Evolutionary conservation across 2,329 filamentous ascomycete genomes (phyloP).

Genomic region (Stemphylium lycopersici): DNA sequence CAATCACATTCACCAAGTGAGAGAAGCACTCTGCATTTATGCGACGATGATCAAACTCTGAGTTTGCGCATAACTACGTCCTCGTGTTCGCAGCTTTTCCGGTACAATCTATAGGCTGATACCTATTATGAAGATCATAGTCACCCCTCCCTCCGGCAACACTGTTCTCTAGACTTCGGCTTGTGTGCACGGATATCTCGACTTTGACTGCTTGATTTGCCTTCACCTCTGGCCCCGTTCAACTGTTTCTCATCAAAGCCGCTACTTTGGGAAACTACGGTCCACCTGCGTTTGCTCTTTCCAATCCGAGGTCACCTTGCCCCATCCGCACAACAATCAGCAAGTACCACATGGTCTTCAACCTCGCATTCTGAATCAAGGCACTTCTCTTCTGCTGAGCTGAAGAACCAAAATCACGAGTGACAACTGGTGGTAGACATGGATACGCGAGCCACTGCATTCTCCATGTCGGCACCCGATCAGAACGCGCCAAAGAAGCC

Average conservation of each 20-base stretch:
- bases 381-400: background rate
- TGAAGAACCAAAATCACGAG: background rate
- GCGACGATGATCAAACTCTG: no score
- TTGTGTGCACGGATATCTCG: no score
- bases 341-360: background rate
- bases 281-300: slow-evolving; percentile 5
- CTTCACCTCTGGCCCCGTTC: background rate
- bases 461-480: background rate
- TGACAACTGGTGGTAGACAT: background rate
- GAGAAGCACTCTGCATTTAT: no score
- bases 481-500: slow-evolving; percentile 14
- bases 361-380: background rate
- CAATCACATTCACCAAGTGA: no score
- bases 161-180: no score
- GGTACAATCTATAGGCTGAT: no score
- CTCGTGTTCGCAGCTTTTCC: no score
- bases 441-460: background rate
- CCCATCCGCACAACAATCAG: background rate
- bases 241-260: background rate
- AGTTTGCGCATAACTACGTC: no score
- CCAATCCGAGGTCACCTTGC: slow-evolving; percentile 4
- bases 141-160: no score
- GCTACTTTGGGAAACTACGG: no score
- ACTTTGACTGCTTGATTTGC: no score
- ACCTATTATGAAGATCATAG: no score